Evolutionary conservation across 495 filamentous ascomycete genomes (phyloP).

Genomic region (Penicillium arizonense): DNA sequence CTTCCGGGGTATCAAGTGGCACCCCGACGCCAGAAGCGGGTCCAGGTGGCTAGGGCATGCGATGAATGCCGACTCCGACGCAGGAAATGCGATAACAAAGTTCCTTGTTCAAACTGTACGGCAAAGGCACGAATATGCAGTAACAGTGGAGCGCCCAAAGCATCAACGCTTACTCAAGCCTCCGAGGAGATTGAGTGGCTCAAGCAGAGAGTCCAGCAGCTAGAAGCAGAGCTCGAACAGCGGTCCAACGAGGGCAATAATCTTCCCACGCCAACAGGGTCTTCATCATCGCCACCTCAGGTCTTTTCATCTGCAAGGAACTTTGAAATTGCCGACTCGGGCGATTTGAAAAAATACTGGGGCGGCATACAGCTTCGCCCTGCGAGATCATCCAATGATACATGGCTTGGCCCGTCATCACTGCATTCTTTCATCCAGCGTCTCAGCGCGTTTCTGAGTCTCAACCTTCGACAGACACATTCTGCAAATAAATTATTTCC

Average conservation of each 20-base stretch:
- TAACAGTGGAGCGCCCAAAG: conserved; percentile 23
- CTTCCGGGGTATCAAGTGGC: too few relatives aligned
- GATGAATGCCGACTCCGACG: conserved; percentile 45
- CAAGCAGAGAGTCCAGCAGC: conserved; percentile 31
- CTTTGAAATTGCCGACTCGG: neutral
- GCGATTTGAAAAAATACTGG: conserved; percentile 16
- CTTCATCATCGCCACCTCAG: neutral
- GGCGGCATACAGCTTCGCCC: conserved; percentile 27
- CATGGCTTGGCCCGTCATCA: conserved; percentile 40
- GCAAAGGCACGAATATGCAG: conserved; percentile 33
- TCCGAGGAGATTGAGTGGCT: conserved; percentile 14
- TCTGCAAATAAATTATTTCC: conserved; percentile 13
- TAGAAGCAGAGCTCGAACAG: conserved; percentile 32
- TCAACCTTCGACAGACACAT: conserved; percentile 28
- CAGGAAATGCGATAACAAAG: conserved; percentile 43
- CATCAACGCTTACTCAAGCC: conserved; percentile 9
- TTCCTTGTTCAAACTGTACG: conserved; percentile 46
- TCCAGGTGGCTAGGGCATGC: conserved; percentile 46
- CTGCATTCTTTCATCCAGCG: conserved; percentile 38
- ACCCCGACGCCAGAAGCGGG: conserved; percentile 16
- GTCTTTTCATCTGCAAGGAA: neutral
- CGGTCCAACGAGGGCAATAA: neutral
- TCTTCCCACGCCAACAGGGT: conserved; percentile 1
- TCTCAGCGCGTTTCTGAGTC: conserved; percentile 30
- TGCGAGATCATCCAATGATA: conserved; percentile 21